Percentiles rank a stretch among this genome's conserved stretches.
Conservation (phyloP, 2,329 filamentous ascomycete genomes). For the Exserohilum rostratum region DNA sequence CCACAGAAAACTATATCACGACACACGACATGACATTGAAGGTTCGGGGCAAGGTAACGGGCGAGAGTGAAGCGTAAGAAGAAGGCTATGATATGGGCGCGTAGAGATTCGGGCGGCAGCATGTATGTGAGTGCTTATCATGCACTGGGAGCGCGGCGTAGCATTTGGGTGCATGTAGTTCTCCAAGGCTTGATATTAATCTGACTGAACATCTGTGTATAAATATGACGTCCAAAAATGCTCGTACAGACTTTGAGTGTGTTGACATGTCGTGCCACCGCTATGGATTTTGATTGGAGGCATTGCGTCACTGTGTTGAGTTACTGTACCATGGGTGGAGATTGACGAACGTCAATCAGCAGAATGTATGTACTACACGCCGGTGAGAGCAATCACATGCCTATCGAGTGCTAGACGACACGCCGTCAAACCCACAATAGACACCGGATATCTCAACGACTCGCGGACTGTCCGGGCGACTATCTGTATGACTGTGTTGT, state of each 20-base stretch:
- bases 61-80: background rate
- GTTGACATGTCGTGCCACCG: background rate
- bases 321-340: background rate
- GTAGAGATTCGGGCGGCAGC: conserved; percentile 31
- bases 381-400: background rate
- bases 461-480: background rate
- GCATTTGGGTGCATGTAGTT: conserved; percentile 23
- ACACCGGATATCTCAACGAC: background rate
- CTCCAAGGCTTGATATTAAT: conserved; percentile 12
- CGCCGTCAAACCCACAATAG: background rate
- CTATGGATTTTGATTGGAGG: background rate
- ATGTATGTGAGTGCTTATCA: conserved; percentile 26
- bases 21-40: background rate
- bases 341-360: background rate
- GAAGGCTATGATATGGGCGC: background rate
- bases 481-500: conserved; percentile 15
- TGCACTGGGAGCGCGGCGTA: conserved; percentile 36
- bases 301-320: conserved; percentile 5
- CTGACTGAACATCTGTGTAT: conserved; percentile 1
- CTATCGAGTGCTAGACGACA: background rate
- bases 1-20: background rate
- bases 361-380: background rate
- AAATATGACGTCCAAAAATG: background rate
- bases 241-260: too few relatives aligned
- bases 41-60: background rate